Base-by-base conservation (phyloP, 1,284 basidiomycete genomes). In the Somion occarium region DNA sequence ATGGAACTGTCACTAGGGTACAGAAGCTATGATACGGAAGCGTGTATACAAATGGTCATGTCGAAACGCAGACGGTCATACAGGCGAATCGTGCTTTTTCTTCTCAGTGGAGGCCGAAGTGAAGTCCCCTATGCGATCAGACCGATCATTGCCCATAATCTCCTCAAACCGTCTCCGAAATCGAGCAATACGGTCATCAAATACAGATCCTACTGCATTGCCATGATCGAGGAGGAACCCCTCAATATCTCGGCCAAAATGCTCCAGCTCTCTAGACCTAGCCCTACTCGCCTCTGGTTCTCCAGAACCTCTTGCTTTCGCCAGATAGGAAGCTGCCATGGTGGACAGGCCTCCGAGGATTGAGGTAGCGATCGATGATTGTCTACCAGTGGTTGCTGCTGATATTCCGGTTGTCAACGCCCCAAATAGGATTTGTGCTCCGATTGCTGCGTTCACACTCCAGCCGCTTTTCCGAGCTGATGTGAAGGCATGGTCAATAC, bases 381-480 rank as follows among this genome's bases (percentile, higher is more conserved):
- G 44, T 38, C 44, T 42, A 18, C 55, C 75, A 62, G 44, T 66
- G 52, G 51, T 74, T 59, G 53, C 77, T 4, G 82, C 83, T 1
- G 83, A 76, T 3, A 88, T 59, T 0, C 76, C 84, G 0, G 85
- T 88, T 9, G 83, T 87, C 41, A 88, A 67, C 12, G 85, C 78
- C 2, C 84, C 85, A 13, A 88, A 66, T 0, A 84, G 49, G 5
- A 88, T 79, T 54, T 75, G 85, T 20, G 82, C 43, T 34, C 72
- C 78, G 42, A 79, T 77, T 1, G 77, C 78, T 11, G 67, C 53
- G 59, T 87, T 88, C 24, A 87, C 68, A 3, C 73, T 62, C 52
- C 69, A 76, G 3, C 74, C 74, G 0, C 76, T 78, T 51, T 70
- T 59, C 47, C 64, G 65, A 5, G 82, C 83, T 78, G 51, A 13